These are phyloP conservation scores for Trametes sanguinea DNA, from an alignment of 768 basidiomycete genomes.

Conservation along the genomic window DNA sequence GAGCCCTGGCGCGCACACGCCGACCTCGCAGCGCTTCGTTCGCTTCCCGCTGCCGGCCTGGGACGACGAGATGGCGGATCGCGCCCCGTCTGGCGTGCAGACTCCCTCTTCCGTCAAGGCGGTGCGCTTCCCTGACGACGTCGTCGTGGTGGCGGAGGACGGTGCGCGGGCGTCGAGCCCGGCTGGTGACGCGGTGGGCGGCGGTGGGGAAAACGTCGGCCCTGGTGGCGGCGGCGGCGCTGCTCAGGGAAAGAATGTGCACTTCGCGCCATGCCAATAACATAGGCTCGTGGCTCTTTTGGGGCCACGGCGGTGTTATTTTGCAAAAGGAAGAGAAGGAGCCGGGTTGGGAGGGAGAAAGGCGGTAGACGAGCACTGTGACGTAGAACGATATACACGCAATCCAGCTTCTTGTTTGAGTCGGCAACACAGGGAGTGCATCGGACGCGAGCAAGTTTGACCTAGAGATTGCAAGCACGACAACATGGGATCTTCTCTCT, in stretches of 20 bases:
- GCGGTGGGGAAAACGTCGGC: neutral
- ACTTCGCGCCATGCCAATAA: conserved; percentile 41
- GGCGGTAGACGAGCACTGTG: neutral
- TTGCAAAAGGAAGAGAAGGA: neutral
- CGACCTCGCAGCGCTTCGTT: conserved; percentile 2
- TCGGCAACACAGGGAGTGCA: too few species aligned
- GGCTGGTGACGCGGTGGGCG: neutral
- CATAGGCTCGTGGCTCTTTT: conserved; percentile 29
- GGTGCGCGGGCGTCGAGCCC: neutral
- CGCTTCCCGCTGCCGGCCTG: conserved; percentile 2
- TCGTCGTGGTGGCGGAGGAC: neutral
- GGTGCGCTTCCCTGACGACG: conserved; percentile 11
- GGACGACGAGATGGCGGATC: neutral
- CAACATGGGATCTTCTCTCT: neutral
- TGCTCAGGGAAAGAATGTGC: conserved; percentile 29
- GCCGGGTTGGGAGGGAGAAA: neutral
- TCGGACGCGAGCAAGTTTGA: neutral
- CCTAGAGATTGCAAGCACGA: too few species aligned
- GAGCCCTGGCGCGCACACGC: neutral
- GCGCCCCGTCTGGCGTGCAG: neutral
- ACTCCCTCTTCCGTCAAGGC: conserved; percentile 10
- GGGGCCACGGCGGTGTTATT: conserved; percentile 6
- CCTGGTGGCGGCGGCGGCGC: neutral
- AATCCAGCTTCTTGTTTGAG: too few species aligned
- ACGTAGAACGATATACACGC: neutral